Percentiles rank a stretch among this genome's conserved stretches.
Evolutionary conservation across 495 filamentous ascomycete genomes (phyloP).

Genomic region (Penicillium manginii): DNA sequence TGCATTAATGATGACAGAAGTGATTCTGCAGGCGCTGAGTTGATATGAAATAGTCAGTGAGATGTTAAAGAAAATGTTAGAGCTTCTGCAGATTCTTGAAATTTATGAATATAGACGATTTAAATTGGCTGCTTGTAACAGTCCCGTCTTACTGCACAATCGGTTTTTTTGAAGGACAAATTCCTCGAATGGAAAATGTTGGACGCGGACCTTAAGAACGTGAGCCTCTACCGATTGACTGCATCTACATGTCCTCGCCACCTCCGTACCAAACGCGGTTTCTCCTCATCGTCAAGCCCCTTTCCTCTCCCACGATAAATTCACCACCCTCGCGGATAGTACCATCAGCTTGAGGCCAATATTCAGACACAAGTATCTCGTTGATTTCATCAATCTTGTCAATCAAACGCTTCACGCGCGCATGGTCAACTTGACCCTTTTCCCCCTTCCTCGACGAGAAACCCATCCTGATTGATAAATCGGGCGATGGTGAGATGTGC

Average conservation of each 20-base stretch:
- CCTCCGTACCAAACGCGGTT: slow-evolving; percentile 83
- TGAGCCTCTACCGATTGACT: background rate
- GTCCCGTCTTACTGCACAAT: too few species aligned
- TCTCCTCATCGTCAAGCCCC: slow-evolving; percentile 64
- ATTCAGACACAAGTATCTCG: slow-evolving; percentile 61
- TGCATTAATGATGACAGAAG: slow-evolving; percentile 25
- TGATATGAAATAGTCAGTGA: background rate
- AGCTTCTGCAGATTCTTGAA: too few species aligned
- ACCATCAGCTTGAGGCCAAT: slow-evolving; percentile 59
- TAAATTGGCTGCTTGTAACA: too few species aligned
- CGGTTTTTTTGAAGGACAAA: too few species aligned
- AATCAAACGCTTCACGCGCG: slow-evolving; percentile 61
- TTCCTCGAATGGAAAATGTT: too few species aligned
- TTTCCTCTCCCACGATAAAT: slow-evolving; percentile 76
- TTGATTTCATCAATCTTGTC: slow-evolving; percentile 74
- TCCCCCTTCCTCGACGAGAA: slow-evolving; percentile 35
- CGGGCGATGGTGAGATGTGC: slow-evolving; percentile 82
- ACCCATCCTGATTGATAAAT: slow-evolving; percentile 63
- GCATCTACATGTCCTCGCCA: slow-evolving; percentile 56
- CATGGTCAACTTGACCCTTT: slow-evolving; percentile 34
- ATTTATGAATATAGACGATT: too few species aligned
- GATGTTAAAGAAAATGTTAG: too few species aligned
- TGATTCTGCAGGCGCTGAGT: slow-evolving; percentile 10
- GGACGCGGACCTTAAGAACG: too few species aligned
- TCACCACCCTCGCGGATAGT: slow-evolving; percentile 50